Percentiles rank a stretch among this genome's conserved stretches.
Evolutionary conservation across 805 yeast species (phyloP).

Genomic region (Isabelozyma rhagii): DNA sequence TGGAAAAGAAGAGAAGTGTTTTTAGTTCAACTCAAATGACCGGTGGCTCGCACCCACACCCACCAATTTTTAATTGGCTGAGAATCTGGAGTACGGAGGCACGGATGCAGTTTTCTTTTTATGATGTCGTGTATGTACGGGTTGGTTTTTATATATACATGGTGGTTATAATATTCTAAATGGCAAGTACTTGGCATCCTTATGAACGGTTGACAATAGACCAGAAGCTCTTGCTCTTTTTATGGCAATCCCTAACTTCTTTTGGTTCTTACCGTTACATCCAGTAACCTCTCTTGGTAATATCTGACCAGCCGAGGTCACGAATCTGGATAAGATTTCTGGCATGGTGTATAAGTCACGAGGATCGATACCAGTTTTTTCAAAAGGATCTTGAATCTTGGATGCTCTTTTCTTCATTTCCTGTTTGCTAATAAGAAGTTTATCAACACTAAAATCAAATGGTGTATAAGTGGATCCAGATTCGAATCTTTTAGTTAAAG

Average conservation of each 20-base stretch:
- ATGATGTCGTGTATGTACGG: neutral
- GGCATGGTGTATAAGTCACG: conserved; percentile 72
- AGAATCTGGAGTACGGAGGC: too few species aligned
- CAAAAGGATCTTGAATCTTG: conserved; percentile 39
- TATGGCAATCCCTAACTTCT: conserved; percentile 68
- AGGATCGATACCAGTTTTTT: conserved; percentile 58
- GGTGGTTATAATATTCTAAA: conserved; percentile 26
- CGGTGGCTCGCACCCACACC: too few species aligned
- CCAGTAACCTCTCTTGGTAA: conserved; percentile 72
- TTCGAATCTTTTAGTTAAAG: conserved; percentile 45
- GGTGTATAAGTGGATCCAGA: conserved; percentile 69
- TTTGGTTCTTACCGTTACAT: conserved; percentile 63
- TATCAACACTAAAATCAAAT: conserved; percentile 69
- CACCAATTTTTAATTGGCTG: too few species aligned
- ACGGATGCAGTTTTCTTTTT: too few species aligned
- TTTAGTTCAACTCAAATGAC: too few species aligned
- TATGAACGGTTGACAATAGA: conserved; percentile 70
- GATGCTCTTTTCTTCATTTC: conserved; percentile 38
- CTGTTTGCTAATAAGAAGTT: conserved; percentile 16
- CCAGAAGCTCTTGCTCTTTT: conserved; percentile 82
- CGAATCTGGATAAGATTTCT: conserved; percentile 58
- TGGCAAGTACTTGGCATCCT: conserved; percentile 48
- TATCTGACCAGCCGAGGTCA: conserved; percentile 73
- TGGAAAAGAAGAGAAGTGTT: neutral
- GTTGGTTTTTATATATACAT: neutral